Percentiles rank a stretch among this genome's conserved stretches.
Evolutionary conservation across 768 basidiomycete genomes (phyloP).

Genomic region (Boletus fagicola): DNA sequence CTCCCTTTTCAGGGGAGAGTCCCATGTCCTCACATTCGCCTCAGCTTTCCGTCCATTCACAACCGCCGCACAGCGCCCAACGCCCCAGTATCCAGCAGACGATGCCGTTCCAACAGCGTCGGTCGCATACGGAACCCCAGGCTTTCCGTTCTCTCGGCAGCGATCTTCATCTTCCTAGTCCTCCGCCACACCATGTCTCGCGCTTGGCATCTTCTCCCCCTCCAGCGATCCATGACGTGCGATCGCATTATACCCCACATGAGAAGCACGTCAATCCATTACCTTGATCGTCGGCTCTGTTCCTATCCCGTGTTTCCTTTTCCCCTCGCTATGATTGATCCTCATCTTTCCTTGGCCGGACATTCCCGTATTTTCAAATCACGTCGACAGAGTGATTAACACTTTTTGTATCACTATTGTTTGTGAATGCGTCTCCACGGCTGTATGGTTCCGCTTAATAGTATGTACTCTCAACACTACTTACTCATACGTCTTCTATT

Average conservation of each 20-base stretch:
- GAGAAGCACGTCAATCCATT: constrained; percentile 49
- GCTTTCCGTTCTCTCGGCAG: constrained; percentile 47
- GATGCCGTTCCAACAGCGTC: constrained; percentile 53
- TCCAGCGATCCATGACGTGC: constrained; percentile 37
- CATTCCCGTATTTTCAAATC: constrained; percentile 31
- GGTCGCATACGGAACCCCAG: constrained; percentile 58
- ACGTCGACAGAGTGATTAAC: constrained; percentile 26
- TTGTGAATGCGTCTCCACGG: constrained; percentile 20
- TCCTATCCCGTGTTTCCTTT: constrained; percentile 19
- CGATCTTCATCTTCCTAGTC: constrained; percentile 50
- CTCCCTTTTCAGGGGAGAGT: constrained; percentile 46
- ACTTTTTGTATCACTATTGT: constrained; percentile 35
- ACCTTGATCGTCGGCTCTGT: constrained; percentile 37
- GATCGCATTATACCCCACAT: constrained; percentile 38
- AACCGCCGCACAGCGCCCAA: constrained; percentile 33
- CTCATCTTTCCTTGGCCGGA: constrained; percentile 23
- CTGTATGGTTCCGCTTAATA: constrained; percentile 29
- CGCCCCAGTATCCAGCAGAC: constrained; percentile 43
- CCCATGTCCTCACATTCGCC: constrained; percentile 44
- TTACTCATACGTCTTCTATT: constrained; percentile 34
- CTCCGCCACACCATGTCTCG: constrained; percentile 39
- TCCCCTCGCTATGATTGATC: constrained; percentile 20
- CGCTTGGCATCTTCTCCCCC: constrained; percentile 46
- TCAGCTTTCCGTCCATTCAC: constrained; percentile 37
- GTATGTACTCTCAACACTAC: constrained; percentile 34